Evolutionary conservation across 495 filamentous ascomycete genomes (phyloP).

Genomic region (Hyaloscypha variabilis): DNA sequence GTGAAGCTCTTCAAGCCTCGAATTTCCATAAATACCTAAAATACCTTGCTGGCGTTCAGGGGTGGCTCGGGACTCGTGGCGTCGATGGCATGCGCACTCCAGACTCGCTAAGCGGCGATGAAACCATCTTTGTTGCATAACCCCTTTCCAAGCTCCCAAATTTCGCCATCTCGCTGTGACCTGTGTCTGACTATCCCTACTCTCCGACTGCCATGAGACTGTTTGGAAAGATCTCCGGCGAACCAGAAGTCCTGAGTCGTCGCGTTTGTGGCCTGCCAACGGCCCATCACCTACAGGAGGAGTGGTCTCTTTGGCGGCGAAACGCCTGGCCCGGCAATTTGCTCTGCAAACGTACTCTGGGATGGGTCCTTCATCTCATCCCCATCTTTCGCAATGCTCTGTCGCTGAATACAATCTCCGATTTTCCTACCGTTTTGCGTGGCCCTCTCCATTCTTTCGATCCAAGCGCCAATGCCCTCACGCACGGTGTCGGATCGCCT

Average conservation of each 20-base stretch:
- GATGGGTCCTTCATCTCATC: conserved; percentile 29
- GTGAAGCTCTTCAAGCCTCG: neutral
- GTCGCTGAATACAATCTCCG: conserved; percentile 16
- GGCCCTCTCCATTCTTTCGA: conserved; percentile 23
- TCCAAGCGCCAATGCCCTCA: conserved; percentile 25
- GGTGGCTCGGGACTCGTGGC: neutral
- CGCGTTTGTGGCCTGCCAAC: conserved; percentile 9
- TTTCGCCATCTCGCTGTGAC: conserved; percentile 13
- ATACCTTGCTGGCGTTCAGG: neutral
- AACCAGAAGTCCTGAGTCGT: conserved; percentile 9
- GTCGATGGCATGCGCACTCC: neutral
- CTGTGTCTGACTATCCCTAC: conserved; percentile 16
- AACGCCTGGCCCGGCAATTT: conserved; percentile 8
- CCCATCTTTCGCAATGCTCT: conserved; percentile 26
- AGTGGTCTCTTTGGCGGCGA: conserved; percentile 11
- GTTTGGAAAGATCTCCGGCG: conserved; percentile 20
- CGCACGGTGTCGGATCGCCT: conserved; percentile 26
- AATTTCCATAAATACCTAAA: neutral
- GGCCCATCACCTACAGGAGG: neutral
- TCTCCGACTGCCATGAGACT: conserved; percentile 32
- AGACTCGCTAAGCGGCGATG: conserved; percentile 24
- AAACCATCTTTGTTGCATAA: conserved; percentile 25
- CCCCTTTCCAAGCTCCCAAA: conserved; percentile 17
- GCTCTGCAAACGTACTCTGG: neutral
- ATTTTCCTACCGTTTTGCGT: conserved; percentile 16